Evolutionary conservation across 306 rosid species (phyloP).

Genomic region (Cercis canadensis): DNA sequence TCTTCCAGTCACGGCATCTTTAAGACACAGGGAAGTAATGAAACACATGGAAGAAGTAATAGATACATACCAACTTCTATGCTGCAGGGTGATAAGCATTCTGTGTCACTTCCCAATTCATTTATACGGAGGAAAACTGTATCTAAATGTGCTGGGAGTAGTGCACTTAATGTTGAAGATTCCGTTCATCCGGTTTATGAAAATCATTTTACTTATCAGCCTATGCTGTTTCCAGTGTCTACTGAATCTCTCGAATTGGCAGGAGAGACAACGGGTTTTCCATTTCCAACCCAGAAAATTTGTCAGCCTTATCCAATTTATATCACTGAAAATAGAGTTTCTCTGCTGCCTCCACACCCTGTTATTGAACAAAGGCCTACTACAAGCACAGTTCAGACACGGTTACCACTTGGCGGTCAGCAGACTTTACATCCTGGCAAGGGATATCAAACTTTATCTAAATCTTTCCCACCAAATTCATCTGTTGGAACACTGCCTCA

Average conservation of each 20-base stretch:
- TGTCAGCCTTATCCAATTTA: constrained; percentile 3
- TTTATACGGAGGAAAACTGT: not conserved
- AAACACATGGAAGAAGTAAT: not conserved
- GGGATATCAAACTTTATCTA: not conserved
- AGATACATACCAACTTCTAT: not conserved
- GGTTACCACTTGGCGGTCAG: not conserved
- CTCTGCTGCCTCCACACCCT: not conserved
- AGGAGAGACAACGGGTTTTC: not conserved
- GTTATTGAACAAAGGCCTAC: not conserved
- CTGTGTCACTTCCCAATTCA: not conserved
- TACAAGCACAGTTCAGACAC: not conserved
- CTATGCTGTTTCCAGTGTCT: not conserved
- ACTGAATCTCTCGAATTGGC: not conserved
- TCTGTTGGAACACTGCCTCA: not conserved
- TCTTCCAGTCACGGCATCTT: constrained; percentile 10
- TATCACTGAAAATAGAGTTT: not conserved
- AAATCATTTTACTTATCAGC: not conserved
- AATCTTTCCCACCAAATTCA: not conserved
- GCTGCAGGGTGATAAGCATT: not conserved
- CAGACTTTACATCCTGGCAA: constrained; percentile 5
- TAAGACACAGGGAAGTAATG: not conserved
- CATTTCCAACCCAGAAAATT: constrained; percentile 1
- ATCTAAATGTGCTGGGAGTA: not conserved
- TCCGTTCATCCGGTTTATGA: not conserved
- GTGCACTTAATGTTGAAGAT: not conserved